Evolutionary conservation across 345 rosid genomes (phyloP), one percentile per base, ranked within the genome.

Genomic region (Draba incana): DNA sequence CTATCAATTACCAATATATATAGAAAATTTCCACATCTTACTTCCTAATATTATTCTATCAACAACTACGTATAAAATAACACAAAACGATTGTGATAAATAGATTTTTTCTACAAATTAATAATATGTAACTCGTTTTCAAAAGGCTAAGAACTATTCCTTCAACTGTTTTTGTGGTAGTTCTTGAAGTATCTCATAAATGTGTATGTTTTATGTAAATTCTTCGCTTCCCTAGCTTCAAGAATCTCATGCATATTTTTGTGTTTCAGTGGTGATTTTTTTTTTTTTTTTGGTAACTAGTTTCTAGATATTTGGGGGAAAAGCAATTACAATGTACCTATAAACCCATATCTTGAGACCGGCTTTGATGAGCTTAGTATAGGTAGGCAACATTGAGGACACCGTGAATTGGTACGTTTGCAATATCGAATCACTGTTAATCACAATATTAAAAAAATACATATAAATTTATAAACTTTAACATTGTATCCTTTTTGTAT

Each of bases 341-440:
- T 84, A 86, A 11, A 86, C 76, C 92, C 92, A 84, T 67, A 86
- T 81, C 74, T 75, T 84, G 42, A 86, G 75, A 27, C 88, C 86
- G n/a, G 68, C 87, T 62, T 79, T 75, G 73, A 84, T 75, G 75
- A 86, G 92, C 69, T 86, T 84, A 69, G 79, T 57, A 68, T 81
- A 84, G 64, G 79, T 77, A 2, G 88, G 84, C 43, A 86, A 78
- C 38, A 86, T 60, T 8, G 92, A 84, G 25, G 70, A 59, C 25
- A 75, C 79, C 8, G 80, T 74, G 53, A 33, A 30, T 15, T 83
- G 73, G 52, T 81, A 84, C 50, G 68, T 53, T 31, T n/a, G 41
- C 71, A 70, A 70, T 37, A 82, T 58, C 12, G 73, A 48, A 69
- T 78, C 53, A 56, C 92, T 77, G 75, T 13, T 3, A 44, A 43